Evolutionary conservation across 2,329 filamentous ascomycete species (phyloP).

Genomic region (Penicillium italicum): DNA sequence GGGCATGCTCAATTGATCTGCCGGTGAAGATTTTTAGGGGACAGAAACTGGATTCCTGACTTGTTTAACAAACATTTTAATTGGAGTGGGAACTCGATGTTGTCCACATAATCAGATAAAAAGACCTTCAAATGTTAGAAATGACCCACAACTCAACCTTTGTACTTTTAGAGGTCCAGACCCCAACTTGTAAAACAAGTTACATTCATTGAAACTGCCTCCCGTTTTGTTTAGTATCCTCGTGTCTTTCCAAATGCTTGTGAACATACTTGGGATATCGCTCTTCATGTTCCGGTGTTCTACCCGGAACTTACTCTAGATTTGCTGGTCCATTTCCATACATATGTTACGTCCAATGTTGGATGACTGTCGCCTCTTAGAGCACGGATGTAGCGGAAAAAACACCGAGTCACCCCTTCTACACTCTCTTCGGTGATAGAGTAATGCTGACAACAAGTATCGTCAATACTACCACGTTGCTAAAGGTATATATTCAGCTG

Average conservation of each 20-base stretch:
- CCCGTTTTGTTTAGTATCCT: too few relatives aligned
- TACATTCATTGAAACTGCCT: not conserved
- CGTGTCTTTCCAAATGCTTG: not conserved
- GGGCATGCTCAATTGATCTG: constrained; percentile 14
- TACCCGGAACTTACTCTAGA: not conserved
- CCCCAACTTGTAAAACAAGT: not conserved
- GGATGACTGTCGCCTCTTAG: not conserved
- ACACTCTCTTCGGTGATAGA: not conserved
- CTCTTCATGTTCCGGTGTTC: not conserved
- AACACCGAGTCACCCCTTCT: not conserved
- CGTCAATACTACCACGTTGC: not conserved
- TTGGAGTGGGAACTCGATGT: not conserved
- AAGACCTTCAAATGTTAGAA: not conserved
- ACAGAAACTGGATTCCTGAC: not conserved
- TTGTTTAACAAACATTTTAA: not conserved
- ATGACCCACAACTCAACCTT: not conserved
- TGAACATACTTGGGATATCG: not conserved
- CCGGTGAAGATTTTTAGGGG: constrained; percentile 9
- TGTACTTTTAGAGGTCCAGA: too few relatives aligned
- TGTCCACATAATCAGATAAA: not conserved
- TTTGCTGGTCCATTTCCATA: not conserved
- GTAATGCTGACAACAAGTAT: not conserved
- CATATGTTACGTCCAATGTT: not conserved
- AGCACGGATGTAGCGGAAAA: not conserved
- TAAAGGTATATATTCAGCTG: too few relatives aligned